These are phyloP conservation scores for Pestalotiopsis fici DNA, from an alignment of 2,329 filamentous ascomycete genomes.

Conservation along the genomic window DNA sequence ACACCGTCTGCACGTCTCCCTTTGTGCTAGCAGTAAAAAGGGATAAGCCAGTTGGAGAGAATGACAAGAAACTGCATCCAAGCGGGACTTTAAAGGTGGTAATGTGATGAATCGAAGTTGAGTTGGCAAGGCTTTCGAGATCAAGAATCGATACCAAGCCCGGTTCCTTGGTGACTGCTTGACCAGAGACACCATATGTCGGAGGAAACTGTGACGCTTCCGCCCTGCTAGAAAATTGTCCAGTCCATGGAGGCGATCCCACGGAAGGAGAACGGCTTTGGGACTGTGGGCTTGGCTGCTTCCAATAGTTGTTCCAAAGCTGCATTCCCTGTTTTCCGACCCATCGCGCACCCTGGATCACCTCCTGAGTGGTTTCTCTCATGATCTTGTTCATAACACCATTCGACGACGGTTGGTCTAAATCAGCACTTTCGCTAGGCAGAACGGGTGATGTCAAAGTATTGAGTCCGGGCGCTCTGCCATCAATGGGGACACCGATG, in stretches of 20 bases:
- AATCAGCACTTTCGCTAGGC: constrained; percentile 64
- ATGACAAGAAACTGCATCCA: constrained; percentile 80
- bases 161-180: constrained; percentile 63
- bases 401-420: constrained; percentile 73
- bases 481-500: constrained; percentile 56
- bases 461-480: constrained; percentile 56
- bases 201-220: constrained; percentile 68
- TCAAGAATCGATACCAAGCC: constrained; percentile 77
- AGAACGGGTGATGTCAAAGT: constrained; percentile 70
- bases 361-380: constrained; percentile 76
- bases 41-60: constrained; percentile 72
- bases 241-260: constrained; percentile 48
- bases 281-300: constrained; percentile 51
- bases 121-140: constrained; percentile 58
- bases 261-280: constrained; percentile 43
- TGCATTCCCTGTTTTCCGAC: constrained; percentile 76
- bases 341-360: constrained; percentile 75
- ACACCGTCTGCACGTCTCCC: constrained; percentile 80
- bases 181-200: constrained; percentile 67
- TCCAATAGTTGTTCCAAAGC: constrained; percentile 82
- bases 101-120: constrained; percentile 59
- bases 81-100: constrained; percentile 71
- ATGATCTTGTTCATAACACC: constrained; percentile 76
- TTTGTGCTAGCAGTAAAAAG: constrained; percentile 81
- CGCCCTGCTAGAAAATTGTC: constrained; percentile 42